phyloP scores from a whole-genome alignment of 305 asterid genomes.

The Fraxinus baroniana region DNA sequence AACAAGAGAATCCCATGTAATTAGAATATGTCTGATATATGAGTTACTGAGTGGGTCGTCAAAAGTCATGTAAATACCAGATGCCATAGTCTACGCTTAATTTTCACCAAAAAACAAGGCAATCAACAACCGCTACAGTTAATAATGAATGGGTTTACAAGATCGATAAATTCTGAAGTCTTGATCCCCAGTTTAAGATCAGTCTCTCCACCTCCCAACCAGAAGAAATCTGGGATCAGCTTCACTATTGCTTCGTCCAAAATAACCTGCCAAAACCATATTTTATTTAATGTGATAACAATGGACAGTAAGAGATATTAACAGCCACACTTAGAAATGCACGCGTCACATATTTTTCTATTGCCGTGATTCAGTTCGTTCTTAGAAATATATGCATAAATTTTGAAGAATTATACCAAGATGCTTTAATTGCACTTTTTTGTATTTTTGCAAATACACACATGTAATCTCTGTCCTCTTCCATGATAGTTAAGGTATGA shows the following conservation, averaged over 20 bases:
- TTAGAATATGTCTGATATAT: background rate
- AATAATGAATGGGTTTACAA: constrained; percentile 62
- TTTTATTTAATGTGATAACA: constrained; percentile 15
- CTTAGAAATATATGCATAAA: background rate
- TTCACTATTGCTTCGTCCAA: constrained; percentile 81
- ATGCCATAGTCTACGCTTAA: background rate
- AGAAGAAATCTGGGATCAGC: constrained; percentile 83
- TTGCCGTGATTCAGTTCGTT: background rate
- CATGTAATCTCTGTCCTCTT: background rate
- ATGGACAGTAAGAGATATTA: background rate
- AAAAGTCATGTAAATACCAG: background rate
- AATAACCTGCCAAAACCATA: constrained; percentile 59
- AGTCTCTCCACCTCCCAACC: constrained; percentile 92
- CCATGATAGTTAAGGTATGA: background rate
- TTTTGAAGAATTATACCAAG: background rate
- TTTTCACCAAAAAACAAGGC: background rate
- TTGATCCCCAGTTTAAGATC: constrained; percentile 78
- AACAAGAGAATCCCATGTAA: background rate
- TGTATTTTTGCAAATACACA: background rate
- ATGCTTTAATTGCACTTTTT: background rate
- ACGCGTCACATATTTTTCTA: background rate
- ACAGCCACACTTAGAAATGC: background rate
- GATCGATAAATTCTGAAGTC: constrained; percentile 59
- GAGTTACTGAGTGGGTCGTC: background rate
- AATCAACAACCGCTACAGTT: constrained; percentile 59